Percentiles rank a stretch among this genome's conserved stretches.
phyloP scores from a whole-genome alignment of 768 basidiomycete species.

The Leccinum disarticulatum region DNA sequence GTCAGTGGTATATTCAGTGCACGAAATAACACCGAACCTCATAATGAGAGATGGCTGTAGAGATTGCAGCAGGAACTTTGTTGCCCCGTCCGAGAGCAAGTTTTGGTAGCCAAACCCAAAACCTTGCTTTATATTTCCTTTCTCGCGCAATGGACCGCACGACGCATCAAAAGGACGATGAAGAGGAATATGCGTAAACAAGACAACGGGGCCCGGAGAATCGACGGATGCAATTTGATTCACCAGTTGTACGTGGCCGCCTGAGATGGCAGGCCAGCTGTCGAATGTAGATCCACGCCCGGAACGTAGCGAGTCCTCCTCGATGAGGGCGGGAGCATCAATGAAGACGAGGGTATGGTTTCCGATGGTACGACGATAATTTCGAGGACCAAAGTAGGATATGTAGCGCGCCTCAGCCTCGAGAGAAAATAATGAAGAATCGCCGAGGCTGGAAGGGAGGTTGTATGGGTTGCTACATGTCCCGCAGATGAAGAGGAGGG shows the following conservation, averaged over 20 bases:
- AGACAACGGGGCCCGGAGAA: slow-evolving; percentile 51
- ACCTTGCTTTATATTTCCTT: slow-evolving; percentile 69
- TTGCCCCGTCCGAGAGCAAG: slow-evolving; percentile 64
- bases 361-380: slow-evolving; percentile 59
- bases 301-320: slow-evolving; percentile 63
- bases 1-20: slow-evolving; percentile 5
- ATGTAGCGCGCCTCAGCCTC: slow-evolving; percentile 56
- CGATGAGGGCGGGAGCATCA: slow-evolving; percentile 70
- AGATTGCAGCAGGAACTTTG: slow-evolving; percentile 61
- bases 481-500: slow-evolving; percentile 3
- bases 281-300: slow-evolving; percentile 40
- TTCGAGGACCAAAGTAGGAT: slow-evolving; percentile 76
- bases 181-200: slow-evolving; percentile 91
- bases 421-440: slow-evolving; percentile 36
- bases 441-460: slow-evolving; percentile 28
- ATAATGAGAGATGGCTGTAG: slow-evolving; percentile 70
- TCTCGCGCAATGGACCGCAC: slow-evolving; percentile 81
- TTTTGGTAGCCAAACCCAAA: slow-evolving; percentile 85
- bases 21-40: slow-evolving; percentile 49
- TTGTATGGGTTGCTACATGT: slow-evolving; percentile 4
- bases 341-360: slow-evolving; percentile 74
- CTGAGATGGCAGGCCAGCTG: slow-evolving; percentile 47
- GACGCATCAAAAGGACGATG: slow-evolving; percentile 61
- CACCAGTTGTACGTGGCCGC: slow-evolving; percentile 56
- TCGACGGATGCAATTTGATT: slow-evolving; percentile 35